Evolutionary conservation across 805 yeast genomes (phyloP), one percentile per base, ranked within the genome.

Genomic region (Wickerhamiella australiensis): DNA sequence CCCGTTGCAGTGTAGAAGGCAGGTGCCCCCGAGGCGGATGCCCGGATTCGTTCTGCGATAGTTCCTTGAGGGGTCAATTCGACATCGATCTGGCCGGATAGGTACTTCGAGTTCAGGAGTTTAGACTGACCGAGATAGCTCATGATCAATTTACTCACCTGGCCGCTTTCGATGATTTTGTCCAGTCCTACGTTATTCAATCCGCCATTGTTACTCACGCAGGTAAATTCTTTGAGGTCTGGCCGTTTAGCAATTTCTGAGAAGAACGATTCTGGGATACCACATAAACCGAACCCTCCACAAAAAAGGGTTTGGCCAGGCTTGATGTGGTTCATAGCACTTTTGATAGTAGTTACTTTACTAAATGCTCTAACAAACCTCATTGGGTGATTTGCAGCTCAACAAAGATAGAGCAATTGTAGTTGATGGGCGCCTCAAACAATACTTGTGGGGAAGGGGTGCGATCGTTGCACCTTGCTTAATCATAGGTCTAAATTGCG

Each of bases 1-100:
- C 77, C 78, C 0, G 78, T 69, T 1, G 75, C 69, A 7, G 76
- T 68, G 57, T 64, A 73, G 52, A 69, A 72, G 0, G 76, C 77
- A 1, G 77, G 77, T 15, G 71, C 62, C 8, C 77, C 76, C 2
- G 75, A 65, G 8, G 67, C 74, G 9, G 71, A 76, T 12, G 77
- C 76, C 22, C 76, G 61, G 18, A 67, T 63, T 43, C 72, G 62
- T 55, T 73, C 78, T 9, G 76, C 77, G 23, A 73, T 58, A n/a
- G 73, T 71, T 3, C 78, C 78, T 55, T 73, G 78, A 2, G 78
- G 78, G 15, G 72, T 68, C 44, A 73, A 60, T 54, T 73, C 77
- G 46, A 73, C 61, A 52, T 70, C 74, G 38, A 73, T 61, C 45
- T 66, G 54, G 11, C 77, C 78, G 20, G 65, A 60, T 43, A 71